These are phyloP conservation scores for Trichothecium sympodiale DNA, from an alignment of 2,329 filamentous ascomycete genomes.

Conservation along the genomic window DNA sequence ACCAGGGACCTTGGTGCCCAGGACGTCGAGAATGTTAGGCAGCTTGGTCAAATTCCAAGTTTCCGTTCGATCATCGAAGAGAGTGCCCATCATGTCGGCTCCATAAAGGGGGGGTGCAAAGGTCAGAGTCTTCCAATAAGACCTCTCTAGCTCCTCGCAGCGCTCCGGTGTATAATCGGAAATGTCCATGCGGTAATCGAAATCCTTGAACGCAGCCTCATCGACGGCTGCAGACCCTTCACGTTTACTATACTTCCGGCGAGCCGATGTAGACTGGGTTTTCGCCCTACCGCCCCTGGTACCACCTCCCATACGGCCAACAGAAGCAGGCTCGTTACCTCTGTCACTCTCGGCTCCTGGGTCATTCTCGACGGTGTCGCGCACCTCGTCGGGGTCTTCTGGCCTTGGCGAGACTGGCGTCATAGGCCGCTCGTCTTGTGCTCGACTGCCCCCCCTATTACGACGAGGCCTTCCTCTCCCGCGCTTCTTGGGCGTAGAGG, in stretches of 20 bases:
- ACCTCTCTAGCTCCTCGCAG: conserved; percentile 86
- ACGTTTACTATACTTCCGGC: conserved; percentile 73
- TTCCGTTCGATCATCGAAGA: conserved; percentile 78
- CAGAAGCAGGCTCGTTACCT: conserved; percentile 14
- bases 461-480: conserved; percentile 22
- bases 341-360: conserved; percentile 25
- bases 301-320: conserved; percentile 29
- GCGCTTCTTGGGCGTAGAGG: conserved; percentile 26
- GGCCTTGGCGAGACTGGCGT: conserved; percentile 45
- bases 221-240: conserved; percentile 73
- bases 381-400: conserved; percentile 27
- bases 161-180: conserved; percentile 85
- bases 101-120: conserved; percentile 93
- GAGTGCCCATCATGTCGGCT: conserved; percentile 88
- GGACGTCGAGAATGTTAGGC: conserved; percentile 82
- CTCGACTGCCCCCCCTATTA: conserved; percentile 18
- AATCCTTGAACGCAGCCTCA: conserved; percentile 80
- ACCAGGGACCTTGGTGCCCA: conserved; percentile 90
- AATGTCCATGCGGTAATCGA: conserved; percentile 80
- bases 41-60: conserved; percentile 93
- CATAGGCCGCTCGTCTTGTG: conserved; percentile 42
- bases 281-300: conserved; percentile 39
- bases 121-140: conserved; percentile 95
- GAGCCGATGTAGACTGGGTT: conserved; percentile 70
- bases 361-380: conserved; percentile 31